Conservation (phyloP, 208 protist species). For the Zelonia costaricensis region DNA sequence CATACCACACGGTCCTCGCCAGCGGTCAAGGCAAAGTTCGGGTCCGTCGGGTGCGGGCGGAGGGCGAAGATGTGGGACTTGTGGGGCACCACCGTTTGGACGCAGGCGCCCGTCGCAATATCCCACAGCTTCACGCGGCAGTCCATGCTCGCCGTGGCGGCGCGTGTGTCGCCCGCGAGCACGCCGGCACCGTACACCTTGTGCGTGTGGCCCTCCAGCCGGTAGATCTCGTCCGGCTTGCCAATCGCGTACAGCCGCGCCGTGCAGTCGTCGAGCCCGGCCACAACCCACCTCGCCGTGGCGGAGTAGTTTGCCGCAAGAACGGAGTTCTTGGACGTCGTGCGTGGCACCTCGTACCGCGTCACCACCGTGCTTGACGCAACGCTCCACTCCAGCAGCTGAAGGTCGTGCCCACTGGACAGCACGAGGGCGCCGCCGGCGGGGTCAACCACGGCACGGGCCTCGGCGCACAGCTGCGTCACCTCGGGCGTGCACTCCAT, state of each 20-base stretch:
- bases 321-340: slow-evolving; percentile 19
- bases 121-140: slow-evolving; percentile 58
- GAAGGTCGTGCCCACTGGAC: slow-evolving; percentile 28
- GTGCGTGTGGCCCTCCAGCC: slow-evolving; percentile 45
- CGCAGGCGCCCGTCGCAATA: slow-evolving; percentile 27
- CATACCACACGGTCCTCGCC: slow-evolving; percentile 55
- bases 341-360: slow-evolving; percentile 22
- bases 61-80: slow-evolving; percentile 64
- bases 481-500: slow-evolving; percentile 27
- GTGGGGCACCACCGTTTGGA: slow-evolving; percentile 36
- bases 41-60: slow-evolving; percentile 24
- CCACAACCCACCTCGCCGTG: slow-evolving; percentile 26
- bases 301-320: slow-evolving; percentile 26
- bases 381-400: slow-evolving; percentile 38
- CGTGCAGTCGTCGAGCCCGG: slow-evolving; percentile 34
- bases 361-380: slow-evolving; percentile 13
- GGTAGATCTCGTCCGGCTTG: slow-evolving; percentile 21
- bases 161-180: slow-evolving; percentile 28
- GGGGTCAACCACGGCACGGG: slow-evolving; percentile 8
- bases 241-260: slow-evolving; percentile 30
- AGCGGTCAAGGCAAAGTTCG: slow-evolving; percentile 49
- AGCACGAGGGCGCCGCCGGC: slow-evolving; percentile 21
- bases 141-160: slow-evolving; percentile 68
- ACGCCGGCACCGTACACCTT: slow-evolving; percentile 65
- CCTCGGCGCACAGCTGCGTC: slow-evolving; percentile 22